Evolutionary conservation across 2,329 filamentous ascomycete genomes (phyloP).

Genomic region (Celoporthe dispersa): DNA sequence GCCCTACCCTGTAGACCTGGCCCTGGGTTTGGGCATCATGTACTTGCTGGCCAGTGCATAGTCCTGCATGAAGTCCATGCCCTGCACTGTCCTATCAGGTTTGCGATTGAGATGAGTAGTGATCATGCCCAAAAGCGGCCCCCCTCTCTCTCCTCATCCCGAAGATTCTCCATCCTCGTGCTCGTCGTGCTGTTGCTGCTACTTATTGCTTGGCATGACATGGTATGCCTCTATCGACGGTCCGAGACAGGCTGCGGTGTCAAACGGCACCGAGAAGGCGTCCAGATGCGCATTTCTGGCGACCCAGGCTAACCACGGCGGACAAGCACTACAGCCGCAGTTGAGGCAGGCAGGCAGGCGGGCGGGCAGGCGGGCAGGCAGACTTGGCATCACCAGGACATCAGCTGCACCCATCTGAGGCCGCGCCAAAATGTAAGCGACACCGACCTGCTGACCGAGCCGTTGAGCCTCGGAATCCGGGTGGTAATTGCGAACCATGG

Average conservation of each 20-base stretch:
- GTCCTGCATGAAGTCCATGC: background rate
- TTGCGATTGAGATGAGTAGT: background rate
- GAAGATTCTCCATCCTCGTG: background rate
- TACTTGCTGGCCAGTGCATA: conserved; percentile 11
- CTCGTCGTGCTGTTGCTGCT: background rate
- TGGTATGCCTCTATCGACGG: background rate
- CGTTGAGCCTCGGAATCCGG: conserved; percentile 3
- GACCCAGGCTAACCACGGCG: background rate
- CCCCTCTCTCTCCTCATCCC: background rate
- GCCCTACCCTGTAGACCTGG: background rate
- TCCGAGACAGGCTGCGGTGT: background rate
- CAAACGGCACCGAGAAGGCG: background rate
- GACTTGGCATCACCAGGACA: background rate
- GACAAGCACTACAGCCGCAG: background rate
- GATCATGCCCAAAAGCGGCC: background rate
- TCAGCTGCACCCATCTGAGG: background rate
- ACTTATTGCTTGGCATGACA: no score
- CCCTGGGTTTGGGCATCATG: background rate
- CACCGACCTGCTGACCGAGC: conserved; percentile 11
- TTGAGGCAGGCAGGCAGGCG: background rate
- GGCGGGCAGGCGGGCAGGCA: background rate
- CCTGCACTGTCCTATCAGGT: background rate
- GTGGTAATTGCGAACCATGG: background rate
- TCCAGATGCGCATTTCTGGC: background rate
- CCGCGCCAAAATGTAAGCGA: conserved; percentile 5